Conservation (phyloP, 208 protist genomes). For the Leishmania amazonensis region DNA sequence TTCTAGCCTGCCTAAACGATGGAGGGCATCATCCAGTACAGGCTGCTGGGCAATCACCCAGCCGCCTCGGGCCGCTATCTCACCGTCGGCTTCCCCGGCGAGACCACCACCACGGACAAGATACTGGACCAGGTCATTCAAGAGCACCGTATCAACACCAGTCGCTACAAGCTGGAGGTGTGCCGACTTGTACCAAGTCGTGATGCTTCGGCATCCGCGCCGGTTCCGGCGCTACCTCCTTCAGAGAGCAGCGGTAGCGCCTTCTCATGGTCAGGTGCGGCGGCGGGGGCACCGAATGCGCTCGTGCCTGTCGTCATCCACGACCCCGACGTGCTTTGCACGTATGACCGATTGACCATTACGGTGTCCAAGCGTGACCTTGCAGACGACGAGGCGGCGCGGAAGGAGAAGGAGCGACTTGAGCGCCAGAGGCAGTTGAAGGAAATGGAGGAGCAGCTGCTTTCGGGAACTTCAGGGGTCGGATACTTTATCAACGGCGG, state of each 20-base stretch:
- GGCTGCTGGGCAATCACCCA: constrained; percentile 75
- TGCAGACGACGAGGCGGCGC: constrained; percentile 46
- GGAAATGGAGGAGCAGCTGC: constrained; percentile 53
- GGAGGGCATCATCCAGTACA: constrained; percentile 81
- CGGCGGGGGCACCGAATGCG: neutral
- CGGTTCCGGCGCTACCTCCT: neutral
- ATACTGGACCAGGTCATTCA: constrained; percentile 59
- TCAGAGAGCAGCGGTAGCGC: neutral
- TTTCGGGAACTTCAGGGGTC: neutral
- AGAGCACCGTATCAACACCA: constrained; percentile 79
- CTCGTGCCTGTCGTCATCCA: constrained; percentile 13
- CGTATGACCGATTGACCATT: constrained; percentile 72
- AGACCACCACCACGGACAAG: constrained; percentile 35
- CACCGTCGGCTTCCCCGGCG: constrained; percentile 70
- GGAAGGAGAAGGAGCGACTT: constrained; percentile 33
- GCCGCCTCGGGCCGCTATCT: constrained; percentile 73
- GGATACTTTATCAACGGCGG: neutral
- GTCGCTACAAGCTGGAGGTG: constrained; percentile 70
- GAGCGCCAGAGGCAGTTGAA: constrained; percentile 38
- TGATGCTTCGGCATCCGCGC: constrained; percentile 12
- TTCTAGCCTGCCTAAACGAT: constrained; percentile 3
- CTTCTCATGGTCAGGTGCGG: neutral
- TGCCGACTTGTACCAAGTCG: constrained; percentile 20
- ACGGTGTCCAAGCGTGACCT: constrained; percentile 63
- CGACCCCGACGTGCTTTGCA: constrained; percentile 41